Base-by-base conservation (phyloP, 164 flowering plant genomes). In the Vitis riparia region DNA sequence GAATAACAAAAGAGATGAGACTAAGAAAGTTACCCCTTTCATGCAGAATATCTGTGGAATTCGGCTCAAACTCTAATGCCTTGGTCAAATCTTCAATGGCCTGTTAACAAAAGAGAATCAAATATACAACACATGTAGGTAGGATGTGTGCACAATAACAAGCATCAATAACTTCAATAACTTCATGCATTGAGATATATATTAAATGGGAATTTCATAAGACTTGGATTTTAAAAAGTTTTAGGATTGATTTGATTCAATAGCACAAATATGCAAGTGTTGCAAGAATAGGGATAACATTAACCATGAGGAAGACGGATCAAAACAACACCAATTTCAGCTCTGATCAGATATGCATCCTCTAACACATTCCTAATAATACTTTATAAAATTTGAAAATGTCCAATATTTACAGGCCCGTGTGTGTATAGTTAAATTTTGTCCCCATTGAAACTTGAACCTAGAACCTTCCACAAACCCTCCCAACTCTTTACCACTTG, bases 81-180 rank as follows among this genome's bases (percentile, higher is more conserved):
- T 88, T 92, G 17, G 93, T 82, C 85, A 95, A 80, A 80, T 95
- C 99, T 70, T 81, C 80, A 80, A 95, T 91, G 44, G 98, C 99
- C 99, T 95, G 87, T 6, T 62, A 72, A 52, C 59, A 87, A 65
- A 50, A 70, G 32, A 52, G 2, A 59, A n/a, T 55, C 16, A 76
- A 60, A 68, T 32, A 72, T 47, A 19, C 37, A 11, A 62, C 61
- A 58, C 51, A 49, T 16, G 48, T 13, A 53, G 5, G n/a, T 49
- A 47, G 8, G 12, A 47, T 6, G 19, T 61, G 11, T 11, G 55
- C 5, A 51, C 8, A 60, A 72, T 55, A 60, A 44, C 30, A 69
- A 61, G 47, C 47, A 16, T 63, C 23, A 13, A 27, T 8, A 62
- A 49, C 30, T 63, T 47, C 23, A 51, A 51, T 44, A 44, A 27